Conservation (phyloP, 768 basidiomycete genomes). For the Tubosaeta sp. region DNA sequence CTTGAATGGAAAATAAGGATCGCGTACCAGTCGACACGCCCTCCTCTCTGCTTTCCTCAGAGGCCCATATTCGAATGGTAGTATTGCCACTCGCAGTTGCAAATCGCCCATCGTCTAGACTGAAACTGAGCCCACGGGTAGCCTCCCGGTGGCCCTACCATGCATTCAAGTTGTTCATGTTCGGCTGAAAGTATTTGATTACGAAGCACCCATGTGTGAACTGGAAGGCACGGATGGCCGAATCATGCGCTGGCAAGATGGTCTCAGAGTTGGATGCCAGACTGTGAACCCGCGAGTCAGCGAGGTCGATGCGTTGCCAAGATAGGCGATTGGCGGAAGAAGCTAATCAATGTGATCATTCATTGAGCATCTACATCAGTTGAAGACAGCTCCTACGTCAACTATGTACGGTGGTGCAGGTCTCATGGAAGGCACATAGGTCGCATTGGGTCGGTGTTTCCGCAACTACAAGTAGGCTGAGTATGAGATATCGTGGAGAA, state of each 20-base stretch:
- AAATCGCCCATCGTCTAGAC: slow-evolving; percentile 87
- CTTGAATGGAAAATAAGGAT: neutral
- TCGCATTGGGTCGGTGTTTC: slow-evolving; percentile 75
- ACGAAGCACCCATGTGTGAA: slow-evolving; percentile 91
- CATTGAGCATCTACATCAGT: slow-evolving; percentile 21
- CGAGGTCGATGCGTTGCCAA: slow-evolving; percentile 86
- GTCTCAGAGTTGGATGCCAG: slow-evolving; percentile 99
- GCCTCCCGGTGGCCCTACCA: slow-evolving; percentile 95
- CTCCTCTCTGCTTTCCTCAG: slow-evolving; percentile 88
- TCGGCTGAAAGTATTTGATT: slow-evolving; percentile 98
- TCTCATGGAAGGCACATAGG: slow-evolving; percentile 71
- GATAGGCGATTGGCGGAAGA: slow-evolving; percentile 91
- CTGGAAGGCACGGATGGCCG: slow-evolving; percentile 81
- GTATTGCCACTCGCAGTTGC: slow-evolving; percentile 96
- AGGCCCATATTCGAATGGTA: slow-evolving; percentile 92
- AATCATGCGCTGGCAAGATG: slow-evolving; percentile 97
- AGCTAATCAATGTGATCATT: slow-evolving; percentile 50
- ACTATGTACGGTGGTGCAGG: slow-evolving; percentile 87
- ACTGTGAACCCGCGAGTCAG: slow-evolving; percentile 96
- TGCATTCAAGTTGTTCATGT: slow-evolving; percentile 97
- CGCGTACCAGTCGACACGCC: slow-evolving; percentile 71
- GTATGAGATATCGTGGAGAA: neutral
- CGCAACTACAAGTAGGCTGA: slow-evolving; percentile 45
- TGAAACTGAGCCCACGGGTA: slow-evolving; percentile 86
- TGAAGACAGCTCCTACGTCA: slow-evolving; percentile 55